Base-by-base conservation (phyloP, 2,329 filamentous ascomycete genomes). In the Sporothrix pallida region DNA sequence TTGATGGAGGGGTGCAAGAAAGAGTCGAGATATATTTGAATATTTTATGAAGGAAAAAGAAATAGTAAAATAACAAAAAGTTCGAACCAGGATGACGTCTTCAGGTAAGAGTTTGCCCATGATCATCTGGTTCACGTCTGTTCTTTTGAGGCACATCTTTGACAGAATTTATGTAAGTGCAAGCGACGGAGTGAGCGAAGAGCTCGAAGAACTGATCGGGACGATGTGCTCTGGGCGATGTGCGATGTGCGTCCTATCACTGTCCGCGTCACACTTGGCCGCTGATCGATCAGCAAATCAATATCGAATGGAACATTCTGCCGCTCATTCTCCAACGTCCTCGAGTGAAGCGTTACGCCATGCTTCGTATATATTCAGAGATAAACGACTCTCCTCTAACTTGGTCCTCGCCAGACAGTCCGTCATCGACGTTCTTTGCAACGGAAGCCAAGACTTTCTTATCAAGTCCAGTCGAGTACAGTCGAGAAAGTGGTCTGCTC, bases 91-190 rank as follows among this genome's bases (percentile, higher is more conserved):
- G 70, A 31, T 44, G 56, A 71, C 54, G 70, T 37, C 46, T 20
- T 20, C 26, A 37, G 26, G 62, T 48, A 46, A 15, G n/a, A 10
- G 23, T 37, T 31, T 26, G 48, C 23, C 10, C 20, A 37, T n/a
- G 17, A 54, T 69, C 67, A 54, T 69, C 67, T 56, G 67, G 67
- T 42, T 42, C 48, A 52, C 9, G 48, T 69, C 67, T 31, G 67
- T 52, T 69, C 26, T 54, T 52, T 69, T 7, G 7, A 13, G 7
- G 46, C 48, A 23, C 23, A 23, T 54, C 26, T 20, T 15, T 54
- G 26, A 48, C 20, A 26, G 23, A 26, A 26, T 26, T 26, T 26
- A 37, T n/a, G 31, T 8, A 17, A 52, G 44, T 37, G 15, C 31
- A 37, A 37, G 31, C 31, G 31, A 7, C 31, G 31, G 31, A 37